Evolutionary conservation across 139 green algal genomes (phyloP), one percentile per base, ranked within the genome.

Genomic region (Trebouxia sp.): DNA sequence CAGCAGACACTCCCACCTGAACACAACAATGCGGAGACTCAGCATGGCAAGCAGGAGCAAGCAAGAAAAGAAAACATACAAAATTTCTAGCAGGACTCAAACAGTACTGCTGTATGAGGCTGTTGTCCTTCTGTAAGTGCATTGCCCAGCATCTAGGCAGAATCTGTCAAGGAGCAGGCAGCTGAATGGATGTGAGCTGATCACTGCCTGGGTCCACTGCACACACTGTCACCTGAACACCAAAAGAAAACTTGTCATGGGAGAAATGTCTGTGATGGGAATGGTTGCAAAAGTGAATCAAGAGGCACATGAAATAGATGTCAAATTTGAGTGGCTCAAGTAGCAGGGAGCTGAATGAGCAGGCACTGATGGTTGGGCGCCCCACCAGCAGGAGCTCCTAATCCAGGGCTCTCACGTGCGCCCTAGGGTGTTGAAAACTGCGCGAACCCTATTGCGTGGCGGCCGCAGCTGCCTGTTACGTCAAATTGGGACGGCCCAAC

Each of bases 131-230:
- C 74, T 12, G 26, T 65, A 8, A 79, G 74, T 1, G 42, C 45
- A 15, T 65, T 62, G 74, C 74, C 74, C 47, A 79, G 74, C 47
- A 45, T 42, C 47, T 79, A 47, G 4, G 74, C 45, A 35, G 74
- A 45, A 24, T 79, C 47, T 55, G 42, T 55, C 17, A 79, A 47
- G 14, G 74, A 65, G 5, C 32, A 39, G 74, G 47, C 9, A 79
- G 74, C 42, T 65, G 74, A 12, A 79, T 55, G 8, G 45, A 42
- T 3, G 74, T 65, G n/a, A 79, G 74, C 74, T 79, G 74, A 15
- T 79, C 74, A 32, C 74, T 79, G n/a, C n/a, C 30, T 14, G 74
- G 74, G 30, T 79, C 74, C n/a, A 79, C 47, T 14, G 74, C 74
- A 32, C 74, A 79, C 28, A 53, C 48, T 24, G 74, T 79, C 9